phyloP scores from a whole-genome alignment of 1,284 basidiomycete species.

The Ustilago esculenta region DNA sequence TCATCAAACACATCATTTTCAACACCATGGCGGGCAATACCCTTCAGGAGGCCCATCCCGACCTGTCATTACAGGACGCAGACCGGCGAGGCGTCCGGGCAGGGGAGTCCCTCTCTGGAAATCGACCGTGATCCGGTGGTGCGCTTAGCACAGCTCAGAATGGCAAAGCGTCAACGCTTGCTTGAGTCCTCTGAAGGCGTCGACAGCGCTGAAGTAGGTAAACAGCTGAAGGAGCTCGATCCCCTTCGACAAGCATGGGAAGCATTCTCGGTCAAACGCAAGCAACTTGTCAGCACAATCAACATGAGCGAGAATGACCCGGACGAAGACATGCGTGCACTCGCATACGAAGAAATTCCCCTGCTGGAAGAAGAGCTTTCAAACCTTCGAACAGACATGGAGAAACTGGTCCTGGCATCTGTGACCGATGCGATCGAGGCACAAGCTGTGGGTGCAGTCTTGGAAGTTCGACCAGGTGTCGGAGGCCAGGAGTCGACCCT shows the following conservation, averaged over 20 bases:
- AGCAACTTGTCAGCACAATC: conserved; percentile 68
- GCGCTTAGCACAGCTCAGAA: conserved; percentile 33
- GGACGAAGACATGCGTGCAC: conserved; percentile 78
- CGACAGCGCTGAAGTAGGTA: conserved; percentile 27
- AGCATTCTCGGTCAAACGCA: conserved; percentile 69
- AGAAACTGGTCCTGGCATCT: conserved; percentile 76
- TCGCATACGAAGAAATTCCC: conserved; percentile 79
- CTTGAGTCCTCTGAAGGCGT: conserved; percentile 8
- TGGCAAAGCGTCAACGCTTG: conserved; percentile 38
- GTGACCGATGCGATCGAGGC: conserved; percentile 72
- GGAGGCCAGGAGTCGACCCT: conserved; percentile 89
- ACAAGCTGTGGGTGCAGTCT: conserved; percentile 76
- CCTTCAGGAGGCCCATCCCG: not conserved
- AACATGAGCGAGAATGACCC: conserved; percentile 41
- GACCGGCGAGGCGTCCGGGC: not conserved
- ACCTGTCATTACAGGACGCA: conserved; percentile 9
- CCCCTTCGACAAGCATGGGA: conserved; percentile 72
- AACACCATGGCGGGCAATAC: not conserved
- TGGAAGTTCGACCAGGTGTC: conserved; percentile 92
- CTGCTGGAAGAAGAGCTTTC: conserved; percentile 72
- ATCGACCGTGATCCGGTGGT: conserved; percentile 39
- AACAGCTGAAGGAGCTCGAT: conserved; percentile 71
- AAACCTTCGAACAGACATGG: conserved; percentile 72
- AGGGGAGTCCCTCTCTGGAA: conserved; percentile 8
- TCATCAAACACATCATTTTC: not conserved